phyloP scores from a whole-genome alignment of 176 grass and related monocot species.

The Phoenix roebelenii region DNA sequence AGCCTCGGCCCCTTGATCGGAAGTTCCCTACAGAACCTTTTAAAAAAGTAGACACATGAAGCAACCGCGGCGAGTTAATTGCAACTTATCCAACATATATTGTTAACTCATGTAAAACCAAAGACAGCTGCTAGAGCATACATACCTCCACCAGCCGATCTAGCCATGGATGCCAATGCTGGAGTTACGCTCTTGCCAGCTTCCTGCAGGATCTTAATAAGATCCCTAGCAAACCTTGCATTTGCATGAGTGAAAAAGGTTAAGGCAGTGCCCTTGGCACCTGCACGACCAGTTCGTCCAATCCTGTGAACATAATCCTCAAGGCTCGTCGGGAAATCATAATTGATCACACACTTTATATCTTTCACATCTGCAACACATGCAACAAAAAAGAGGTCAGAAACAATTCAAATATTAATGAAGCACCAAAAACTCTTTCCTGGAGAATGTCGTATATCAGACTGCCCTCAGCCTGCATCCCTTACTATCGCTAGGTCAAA shows the following conservation, averaged over 20 bases:
- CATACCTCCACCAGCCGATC: slow-evolving; percentile 46
- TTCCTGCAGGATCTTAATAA: slow-evolving; percentile 77
- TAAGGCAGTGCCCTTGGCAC: slow-evolving; percentile 71
- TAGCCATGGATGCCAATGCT: slow-evolving; percentile 56
- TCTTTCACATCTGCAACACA: slow-evolving; percentile 93
- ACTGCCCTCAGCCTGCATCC: too few relatives aligned
- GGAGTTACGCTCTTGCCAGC: slow-evolving; percentile 75
- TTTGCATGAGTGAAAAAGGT: slow-evolving; percentile 84
- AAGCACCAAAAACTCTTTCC: background rate
- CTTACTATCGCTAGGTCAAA: background rate
- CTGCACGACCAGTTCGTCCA: slow-evolving; percentile 87
- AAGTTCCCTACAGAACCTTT: slow-evolving; percentile 43
- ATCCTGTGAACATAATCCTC: slow-evolving; percentile 99
- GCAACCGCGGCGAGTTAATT: background rate
- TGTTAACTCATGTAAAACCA: background rate
- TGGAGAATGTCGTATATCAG: too few relatives aligned
- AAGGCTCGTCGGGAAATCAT: slow-evolving; percentile 85
- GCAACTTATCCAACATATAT: background rate
- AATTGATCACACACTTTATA: slow-evolving; percentile 99
- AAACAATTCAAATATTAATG: slow-evolving; percentile 7
- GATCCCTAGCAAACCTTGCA: slow-evolving; percentile 65
- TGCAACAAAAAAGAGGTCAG: slow-evolving; percentile 16
- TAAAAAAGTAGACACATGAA: background rate
- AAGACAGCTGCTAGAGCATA: background rate
- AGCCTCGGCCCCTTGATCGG: slow-evolving; percentile 47